phyloP scores from a whole-genome alignment of 2,329 filamentous ascomycete genomes.

The Diplodia sapinea region DNA sequence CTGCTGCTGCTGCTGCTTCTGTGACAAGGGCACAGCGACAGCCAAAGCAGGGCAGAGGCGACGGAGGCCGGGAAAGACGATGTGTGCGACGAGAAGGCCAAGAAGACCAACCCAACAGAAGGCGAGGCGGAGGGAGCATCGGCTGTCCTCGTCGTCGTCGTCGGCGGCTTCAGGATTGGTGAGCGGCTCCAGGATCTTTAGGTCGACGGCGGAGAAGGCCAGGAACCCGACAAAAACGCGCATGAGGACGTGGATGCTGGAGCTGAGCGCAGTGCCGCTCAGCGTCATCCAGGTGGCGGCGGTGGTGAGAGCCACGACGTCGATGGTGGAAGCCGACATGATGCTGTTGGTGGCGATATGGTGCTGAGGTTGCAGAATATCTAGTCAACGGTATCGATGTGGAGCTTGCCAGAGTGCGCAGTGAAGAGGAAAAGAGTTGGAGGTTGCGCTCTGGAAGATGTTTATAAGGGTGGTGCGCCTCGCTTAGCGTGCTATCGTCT shows the following conservation, averaged over 20 bases:
- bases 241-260: neutral
- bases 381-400: neutral
- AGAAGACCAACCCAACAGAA: neutral
- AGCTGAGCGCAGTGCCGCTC: constrained; percentile 18
- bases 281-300: constrained; percentile 5
- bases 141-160: neutral
- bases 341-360: neutral
- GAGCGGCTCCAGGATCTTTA: neutral
- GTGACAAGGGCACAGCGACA: neutral
- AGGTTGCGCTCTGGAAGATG: neutral
- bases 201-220: neutral
- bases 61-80: neutral
- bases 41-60: neutral
- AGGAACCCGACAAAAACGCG: neutral
- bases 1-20: neutral
- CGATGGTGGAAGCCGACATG: neutral
- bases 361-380: constrained; percentile 11
- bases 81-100: neutral
- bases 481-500: neutral
- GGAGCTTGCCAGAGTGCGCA: neutral
- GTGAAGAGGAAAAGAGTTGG: constrained; percentile 8
- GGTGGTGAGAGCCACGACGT: constrained; percentile 11
- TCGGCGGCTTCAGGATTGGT: neutral
- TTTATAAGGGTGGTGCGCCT: neutral
- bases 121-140: neutral